phyloP scores from a whole-genome alignment of 2,329 filamentous ascomycete genomes.

The Fusarium sterilihyphosum region DNA sequence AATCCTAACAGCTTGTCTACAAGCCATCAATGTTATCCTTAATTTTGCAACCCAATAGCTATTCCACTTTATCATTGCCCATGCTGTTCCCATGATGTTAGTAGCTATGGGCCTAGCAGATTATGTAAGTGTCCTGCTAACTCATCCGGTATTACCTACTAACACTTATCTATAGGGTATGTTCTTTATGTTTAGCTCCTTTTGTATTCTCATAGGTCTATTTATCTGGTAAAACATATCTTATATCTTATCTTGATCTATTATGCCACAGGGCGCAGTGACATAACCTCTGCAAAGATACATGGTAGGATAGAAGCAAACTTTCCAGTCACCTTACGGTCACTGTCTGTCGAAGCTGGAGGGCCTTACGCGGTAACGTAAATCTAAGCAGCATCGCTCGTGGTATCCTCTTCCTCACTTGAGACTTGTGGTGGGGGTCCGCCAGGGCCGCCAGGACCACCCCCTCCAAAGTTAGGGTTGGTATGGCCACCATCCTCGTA shows the following conservation, averaged over 20 bases:
- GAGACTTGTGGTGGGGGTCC: neutral
- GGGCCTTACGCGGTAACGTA: accelerated
- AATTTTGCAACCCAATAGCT: too few species aligned
- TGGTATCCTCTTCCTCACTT: neutral
- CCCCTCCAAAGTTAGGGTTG: constrained; percentile 2
- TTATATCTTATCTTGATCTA: neutral
- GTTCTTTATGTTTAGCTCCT: too few species aligned
- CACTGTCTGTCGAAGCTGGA: neutral
- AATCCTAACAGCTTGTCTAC: too few species aligned
- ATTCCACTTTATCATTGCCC: too few species aligned
- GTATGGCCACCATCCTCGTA: constrained; percentile 8
- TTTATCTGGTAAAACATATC: neutral
- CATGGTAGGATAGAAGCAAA: neutral
- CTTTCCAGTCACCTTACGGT: accelerated
- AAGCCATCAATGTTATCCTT: too few species aligned
- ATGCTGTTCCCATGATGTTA: too few species aligned
- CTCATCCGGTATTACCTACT: too few species aligned
- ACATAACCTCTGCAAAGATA: neutral
- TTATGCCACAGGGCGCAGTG: neutral
- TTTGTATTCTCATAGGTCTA: neutral
- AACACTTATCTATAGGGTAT: too few species aligned
- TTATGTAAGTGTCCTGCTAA: too few species aligned
- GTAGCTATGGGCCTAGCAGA: too few species aligned
- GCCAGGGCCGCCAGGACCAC: neutral
- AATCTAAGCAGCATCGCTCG: neutral